Conservation (phyloP, 164 flowering plant genomes). For the Tinospora cordifolia region DNA sequence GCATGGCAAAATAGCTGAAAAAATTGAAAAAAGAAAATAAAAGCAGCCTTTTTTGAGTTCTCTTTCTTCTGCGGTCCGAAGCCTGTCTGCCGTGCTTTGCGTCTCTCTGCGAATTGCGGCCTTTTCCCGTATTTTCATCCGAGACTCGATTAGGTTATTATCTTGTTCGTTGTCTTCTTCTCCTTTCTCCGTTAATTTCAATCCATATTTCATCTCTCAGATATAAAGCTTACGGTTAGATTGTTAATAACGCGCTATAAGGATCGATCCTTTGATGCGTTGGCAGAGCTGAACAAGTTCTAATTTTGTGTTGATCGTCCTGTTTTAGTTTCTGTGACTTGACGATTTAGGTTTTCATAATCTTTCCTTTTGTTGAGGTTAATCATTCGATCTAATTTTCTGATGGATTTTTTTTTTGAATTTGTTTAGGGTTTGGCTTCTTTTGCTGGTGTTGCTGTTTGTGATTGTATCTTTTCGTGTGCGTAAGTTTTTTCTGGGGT, state of each 20-base stretch:
- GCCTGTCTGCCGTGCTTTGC: background rate
- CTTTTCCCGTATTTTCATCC: background rate
- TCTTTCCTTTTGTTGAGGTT: background rate
- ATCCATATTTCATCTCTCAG: background rate
- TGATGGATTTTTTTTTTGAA: background rate
- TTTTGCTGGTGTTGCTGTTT: background rate
- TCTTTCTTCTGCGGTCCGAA: background rate
- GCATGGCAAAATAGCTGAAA: no score
- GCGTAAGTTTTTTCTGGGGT: background rate
- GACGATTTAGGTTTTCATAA: background rate
- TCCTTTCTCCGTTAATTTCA: background rate
- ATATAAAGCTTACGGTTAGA: background rate
- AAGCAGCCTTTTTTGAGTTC: background rate
- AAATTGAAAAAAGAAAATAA: background rate
- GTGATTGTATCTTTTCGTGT: background rate
- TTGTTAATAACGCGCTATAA: no score
- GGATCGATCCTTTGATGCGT: background rate
- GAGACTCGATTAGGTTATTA: background rate
- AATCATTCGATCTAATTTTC: background rate
- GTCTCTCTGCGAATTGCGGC: background rate
- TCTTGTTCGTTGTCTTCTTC: background rate
- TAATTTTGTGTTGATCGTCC: background rate
- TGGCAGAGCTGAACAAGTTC: background rate
- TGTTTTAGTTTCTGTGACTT: background rate
- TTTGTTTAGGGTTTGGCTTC: background rate